Conservation (phyloP, 2,329 filamentous ascomycete species). For the Alternaria sp. region DNA sequence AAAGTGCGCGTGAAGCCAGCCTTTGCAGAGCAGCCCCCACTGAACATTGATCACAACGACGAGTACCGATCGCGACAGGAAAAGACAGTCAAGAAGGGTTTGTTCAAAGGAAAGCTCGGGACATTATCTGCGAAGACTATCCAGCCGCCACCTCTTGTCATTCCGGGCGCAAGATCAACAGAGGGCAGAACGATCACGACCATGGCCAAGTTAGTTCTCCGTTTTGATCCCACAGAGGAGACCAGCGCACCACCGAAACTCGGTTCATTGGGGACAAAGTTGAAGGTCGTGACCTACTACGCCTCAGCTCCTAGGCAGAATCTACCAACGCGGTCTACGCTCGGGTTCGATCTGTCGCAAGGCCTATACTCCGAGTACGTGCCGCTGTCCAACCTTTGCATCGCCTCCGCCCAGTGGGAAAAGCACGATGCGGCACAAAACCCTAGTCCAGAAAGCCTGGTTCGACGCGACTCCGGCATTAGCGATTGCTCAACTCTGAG, state of each 20-base stretch:
- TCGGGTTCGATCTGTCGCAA: constrained; percentile 55
- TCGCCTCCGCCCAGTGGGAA: constrained; percentile 64
- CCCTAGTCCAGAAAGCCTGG: constrained; percentile 26
- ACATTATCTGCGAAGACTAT: constrained; percentile 62
- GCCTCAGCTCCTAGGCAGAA: constrained; percentile 58
- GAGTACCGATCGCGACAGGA: constrained; percentile 63
- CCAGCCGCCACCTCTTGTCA: constrained; percentile 63
- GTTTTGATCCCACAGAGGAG: constrained; percentile 65
- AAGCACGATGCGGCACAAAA: constrained; percentile 51
- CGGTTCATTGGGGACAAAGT: constrained; percentile 58
- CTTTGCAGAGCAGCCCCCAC: constrained; percentile 65
- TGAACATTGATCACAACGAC: constrained; percentile 56
- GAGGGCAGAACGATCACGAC: constrained; percentile 57
- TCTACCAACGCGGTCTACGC: constrained; percentile 54
- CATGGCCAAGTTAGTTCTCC: constrained; percentile 61
- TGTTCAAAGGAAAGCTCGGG: constrained; percentile 65
- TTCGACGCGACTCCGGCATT: constrained; percentile 52
- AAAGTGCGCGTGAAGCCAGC: constrained; percentile 67
- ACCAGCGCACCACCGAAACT: constrained; percentile 60
- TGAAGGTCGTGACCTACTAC: constrained; percentile 66
- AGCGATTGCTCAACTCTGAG: constrained; percentile 41
- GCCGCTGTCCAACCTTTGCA: constrained; percentile 60
- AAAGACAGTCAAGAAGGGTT: constrained; percentile 65
- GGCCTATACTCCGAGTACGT: constrained; percentile 61
- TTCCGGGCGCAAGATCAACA: constrained; percentile 52